Evolutionary conservation across 768 basidiomycete genomes (phyloP), one percentile per base, ranked within the genome.

Genomic region (Floccularia luteovirens): DNA sequence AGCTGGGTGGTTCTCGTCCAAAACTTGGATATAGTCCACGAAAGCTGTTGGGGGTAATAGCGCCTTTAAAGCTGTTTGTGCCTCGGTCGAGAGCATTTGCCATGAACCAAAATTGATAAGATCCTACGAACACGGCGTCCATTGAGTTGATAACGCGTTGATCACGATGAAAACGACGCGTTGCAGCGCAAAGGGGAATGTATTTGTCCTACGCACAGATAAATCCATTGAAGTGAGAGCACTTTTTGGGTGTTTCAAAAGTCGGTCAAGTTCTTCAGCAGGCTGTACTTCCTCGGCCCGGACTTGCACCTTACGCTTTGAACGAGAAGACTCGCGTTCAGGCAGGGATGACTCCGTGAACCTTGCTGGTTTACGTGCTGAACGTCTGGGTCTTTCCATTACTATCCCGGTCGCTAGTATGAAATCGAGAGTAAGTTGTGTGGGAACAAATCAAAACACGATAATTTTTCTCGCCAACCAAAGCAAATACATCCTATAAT

Each of bases 31-130:
- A 41, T 59, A 69, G 14, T 51, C 54, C 20, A 39, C 39, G 43
- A 74, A 72, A 2, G 69, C 66, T 8, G 73, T 72, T 5, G 67
- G 62, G 31, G 75, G 74, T 0, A 77, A 58, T 2, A 75, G 52
- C 5, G 55, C 45, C 30, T 58, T 50, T 12, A 76, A 54, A n/a
- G 47, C 49, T 12, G 45, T 43, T 20, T 64, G 62, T 3, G 64
- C 61, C 19, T 71, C 66, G 12, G 48, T 52, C 4, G 74, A 70
- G 4, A 76, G 65, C 48, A 66, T 53, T 16, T 55, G 43, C 74
- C 73, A 77, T 13, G 67, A 62, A 25, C 53, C 51, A 5, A 49
- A 50, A 45, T 75, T 76, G 40, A 77, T 58, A 20, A 77, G 53
- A 39, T 71, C 69, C 74, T 75, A 56, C 20, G 42, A 38, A 43